phyloP scores from a whole-genome alignment of 352 stramenopile species.

The Phytophthora capsici region DNA sequence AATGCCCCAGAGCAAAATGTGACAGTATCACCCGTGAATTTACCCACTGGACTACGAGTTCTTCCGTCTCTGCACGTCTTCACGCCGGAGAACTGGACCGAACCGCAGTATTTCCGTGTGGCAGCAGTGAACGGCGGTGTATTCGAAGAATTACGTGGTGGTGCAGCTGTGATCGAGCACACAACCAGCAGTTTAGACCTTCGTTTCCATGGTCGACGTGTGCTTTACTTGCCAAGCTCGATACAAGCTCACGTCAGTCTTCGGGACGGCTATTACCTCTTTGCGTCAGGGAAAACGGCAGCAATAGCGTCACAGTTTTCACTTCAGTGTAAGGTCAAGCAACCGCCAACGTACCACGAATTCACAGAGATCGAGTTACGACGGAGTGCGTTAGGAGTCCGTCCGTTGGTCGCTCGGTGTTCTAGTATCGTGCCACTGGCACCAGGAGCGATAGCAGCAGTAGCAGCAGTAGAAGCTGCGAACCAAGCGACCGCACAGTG shows the following conservation, averaged over 20 bases:
- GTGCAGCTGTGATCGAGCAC: conserved; percentile 50
- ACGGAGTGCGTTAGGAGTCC: conserved; percentile 7
- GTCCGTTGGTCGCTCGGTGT: conserved; percentile 41
- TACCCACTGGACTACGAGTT: conserved; percentile 57
- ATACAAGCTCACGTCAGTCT: conserved; percentile 54
- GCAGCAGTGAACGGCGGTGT: conserved; percentile 36
- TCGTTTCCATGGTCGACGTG: conserved; percentile 51
- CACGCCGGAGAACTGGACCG: conserved; percentile 49
- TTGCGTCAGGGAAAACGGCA: conserved; percentile 41
- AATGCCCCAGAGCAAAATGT: conserved; percentile 47
- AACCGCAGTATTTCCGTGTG: conserved; percentile 60
- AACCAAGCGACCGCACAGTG: conserved; percentile 32
- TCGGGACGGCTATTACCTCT: conserved; percentile 52
- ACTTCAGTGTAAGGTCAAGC: conserved; percentile 13
- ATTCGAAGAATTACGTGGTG: conserved; percentile 36
- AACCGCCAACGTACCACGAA: conserved; percentile 33
- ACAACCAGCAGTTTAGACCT: conserved; percentile 50
- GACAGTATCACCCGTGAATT: conserved; percentile 52
- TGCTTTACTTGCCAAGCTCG: conserved; percentile 44
- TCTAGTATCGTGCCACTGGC: conserved; percentile 34
- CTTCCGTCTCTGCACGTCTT: conserved; percentile 59
- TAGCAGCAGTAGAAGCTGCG: conserved; percentile 39
- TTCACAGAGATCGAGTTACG: conserved; percentile 50
- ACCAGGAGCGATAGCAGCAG: conserved; percentile 27
- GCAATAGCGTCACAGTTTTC: conserved; percentile 3